Evolutionary conservation across 225 moss, liverwort and hornwort species (phyloP), one percentile per base, ranked within the genome.

Genomic region (Sphagnum tenellum): DNA sequence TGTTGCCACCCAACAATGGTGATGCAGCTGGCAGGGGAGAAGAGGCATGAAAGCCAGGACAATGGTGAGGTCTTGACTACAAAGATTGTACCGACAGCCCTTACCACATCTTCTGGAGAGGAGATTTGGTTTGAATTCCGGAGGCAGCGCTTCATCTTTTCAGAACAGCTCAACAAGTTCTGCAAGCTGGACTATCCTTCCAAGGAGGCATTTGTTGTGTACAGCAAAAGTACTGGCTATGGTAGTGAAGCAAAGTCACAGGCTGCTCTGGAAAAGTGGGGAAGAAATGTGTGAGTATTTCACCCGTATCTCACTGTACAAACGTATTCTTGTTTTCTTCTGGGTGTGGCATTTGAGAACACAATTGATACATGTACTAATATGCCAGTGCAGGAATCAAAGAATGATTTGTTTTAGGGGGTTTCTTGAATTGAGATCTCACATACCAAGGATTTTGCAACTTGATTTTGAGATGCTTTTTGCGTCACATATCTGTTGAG

Each of bases 71-170:
- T 66, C 65, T 69, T 73, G 55, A 69, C 76, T 13, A 55, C 68
- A 48, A 80, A 76, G 72, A 79, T 78, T 49, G 66, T 78, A 60
- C 47, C 67, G 5, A 63, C 71, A 44, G 48, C 52, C n/a, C 50
- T 69, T 29, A 49, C 67, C 12, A 29, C 56, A 60, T 29, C 29
- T 29, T 29, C 29, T 29, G 73, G 56, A 55, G 84, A 90, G 67
- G 96, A 98, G 73, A 89, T 93, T 61, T 90, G 89, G 44, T 98
- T 98, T 61, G 96, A 92, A 74, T 98, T 87, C 57, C 83, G 93
- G 49, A 98, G 89, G 77, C 96, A 98, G 60, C 90, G 80, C 45
- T 98, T 98, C 70, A 84, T 86, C 57, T 90, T 66, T 67, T 87
- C 87, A 12, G 83, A 90, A 70, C 90, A 93, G 73, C 82, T 75